Conservation (phyloP, 2,329 filamentous ascomycete species). For the Tolypocladium inflatum region DNA sequence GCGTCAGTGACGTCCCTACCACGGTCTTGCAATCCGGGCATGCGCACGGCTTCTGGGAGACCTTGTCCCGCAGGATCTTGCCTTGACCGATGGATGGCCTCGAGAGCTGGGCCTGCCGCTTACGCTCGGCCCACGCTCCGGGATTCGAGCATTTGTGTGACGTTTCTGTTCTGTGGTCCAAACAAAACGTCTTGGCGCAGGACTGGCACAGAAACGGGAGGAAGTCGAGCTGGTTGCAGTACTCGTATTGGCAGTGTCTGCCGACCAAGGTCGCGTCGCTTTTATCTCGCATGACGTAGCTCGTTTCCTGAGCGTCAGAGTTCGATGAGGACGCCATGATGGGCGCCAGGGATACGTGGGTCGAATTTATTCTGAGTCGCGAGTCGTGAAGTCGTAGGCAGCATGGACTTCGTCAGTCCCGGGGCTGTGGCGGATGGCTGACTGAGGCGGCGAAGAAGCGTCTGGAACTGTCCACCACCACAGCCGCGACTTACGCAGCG, state of each 20-base stretch:
- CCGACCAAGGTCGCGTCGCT: constrained; percentile 78
- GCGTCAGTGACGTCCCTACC: constrained; percentile 57
- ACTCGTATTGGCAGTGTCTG: constrained; percentile 80
- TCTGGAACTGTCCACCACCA: constrained; percentile 20
- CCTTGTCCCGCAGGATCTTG: constrained; percentile 42
- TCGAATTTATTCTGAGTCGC: constrained; percentile 7
- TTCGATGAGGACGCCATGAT: constrained; percentile 46
- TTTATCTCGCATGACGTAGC: constrained; percentile 63
- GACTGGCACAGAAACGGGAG: constrained; percentile 90
- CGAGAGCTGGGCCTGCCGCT: constrained; percentile 43
- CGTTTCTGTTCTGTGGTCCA: constrained; percentile 84
- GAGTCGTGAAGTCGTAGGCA: constrained; percentile 12
- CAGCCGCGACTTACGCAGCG: neutral
- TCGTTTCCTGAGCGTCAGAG: constrained; percentile 33
- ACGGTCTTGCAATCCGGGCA: constrained; percentile 57
- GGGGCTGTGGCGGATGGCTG: constrained; percentile 2
- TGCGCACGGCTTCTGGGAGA: constrained; percentile 58
- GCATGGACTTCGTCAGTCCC: constrained; percentile 16
- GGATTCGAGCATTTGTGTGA: constrained; percentile 59
- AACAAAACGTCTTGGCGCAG: constrained; percentile 76
- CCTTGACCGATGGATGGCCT: constrained; percentile 44
- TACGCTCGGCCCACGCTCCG: constrained; percentile 53
- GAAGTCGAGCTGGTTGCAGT: constrained; percentile 93
- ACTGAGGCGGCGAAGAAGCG: constrained; percentile 13
- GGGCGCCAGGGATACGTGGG: constrained; percentile 3